phyloP scores from a whole-genome alignment of 257 asterid genomes.

The Ligustrum vulgare region DNA sequence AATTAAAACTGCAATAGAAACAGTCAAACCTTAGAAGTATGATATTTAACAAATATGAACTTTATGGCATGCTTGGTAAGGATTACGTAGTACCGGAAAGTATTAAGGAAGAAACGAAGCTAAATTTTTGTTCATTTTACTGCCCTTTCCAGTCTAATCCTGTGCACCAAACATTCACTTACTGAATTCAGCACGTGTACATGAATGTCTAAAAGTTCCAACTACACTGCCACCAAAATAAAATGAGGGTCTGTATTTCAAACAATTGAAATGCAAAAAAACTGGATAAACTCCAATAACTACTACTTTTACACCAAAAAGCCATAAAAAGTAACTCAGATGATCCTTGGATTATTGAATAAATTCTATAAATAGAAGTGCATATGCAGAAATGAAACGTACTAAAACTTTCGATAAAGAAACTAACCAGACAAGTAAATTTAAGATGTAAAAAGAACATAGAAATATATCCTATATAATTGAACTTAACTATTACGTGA shows the following conservation, averaged over 20 bases:
- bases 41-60: neutral
- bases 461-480: no score
- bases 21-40: neutral
- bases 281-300: neutral
- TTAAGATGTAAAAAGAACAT: no score
- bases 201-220: neutral
- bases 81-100: neutral
- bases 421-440: neutral
- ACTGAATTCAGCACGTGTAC: slow-evolving; percentile 14
- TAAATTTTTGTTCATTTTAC: neutral
- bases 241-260: neutral
- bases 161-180: neutral
- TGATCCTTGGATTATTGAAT: neutral
- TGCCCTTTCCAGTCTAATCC: neutral
- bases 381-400: neutral
- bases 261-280: neutral
- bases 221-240: slow-evolving; percentile 6
- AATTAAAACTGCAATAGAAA: neutral
- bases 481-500: slow-evolving; percentile 9
- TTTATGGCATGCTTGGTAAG: neutral
- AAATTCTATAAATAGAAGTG: neutral
- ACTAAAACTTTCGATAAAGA: no score
- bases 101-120: neutral
- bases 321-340: neutral
- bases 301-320: neutral